Conservation (phyloP, 768 basidiomycete species). For the Lactarius tabidus region DNA sequence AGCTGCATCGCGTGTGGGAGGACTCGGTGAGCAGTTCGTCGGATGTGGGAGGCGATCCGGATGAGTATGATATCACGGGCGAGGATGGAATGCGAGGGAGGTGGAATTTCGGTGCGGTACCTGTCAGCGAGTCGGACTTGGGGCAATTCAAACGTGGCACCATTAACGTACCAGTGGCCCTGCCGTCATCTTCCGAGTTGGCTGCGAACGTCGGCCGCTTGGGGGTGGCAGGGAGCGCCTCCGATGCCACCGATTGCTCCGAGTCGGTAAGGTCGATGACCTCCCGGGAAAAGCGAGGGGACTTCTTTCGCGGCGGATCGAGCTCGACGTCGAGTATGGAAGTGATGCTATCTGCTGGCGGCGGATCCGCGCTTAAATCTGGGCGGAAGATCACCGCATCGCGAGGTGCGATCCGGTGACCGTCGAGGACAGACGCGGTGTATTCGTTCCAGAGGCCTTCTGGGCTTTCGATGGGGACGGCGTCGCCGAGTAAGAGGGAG, state of each 20-base stretch:
- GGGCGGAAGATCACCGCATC: slow-evolving; percentile 18
- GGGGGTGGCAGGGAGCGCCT: slow-evolving; percentile 49
- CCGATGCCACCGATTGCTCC: slow-evolving; percentile 39
- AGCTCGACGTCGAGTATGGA: slow-evolving; percentile 28
- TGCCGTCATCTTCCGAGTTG: slow-evolving; percentile 25
- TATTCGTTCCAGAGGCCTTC: slow-evolving; percentile 12
- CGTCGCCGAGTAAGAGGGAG: slow-evolving; percentile 16
- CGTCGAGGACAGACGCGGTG: slow-evolving; percentile 16
- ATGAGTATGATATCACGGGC: slow-evolving; percentile 39
- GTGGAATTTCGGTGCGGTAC: slow-evolving; percentile 15
- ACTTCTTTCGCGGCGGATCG: slow-evolving; percentile 19
- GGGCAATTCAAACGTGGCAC: background rate
- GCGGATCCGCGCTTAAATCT: slow-evolving; percentile 11
- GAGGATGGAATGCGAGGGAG: slow-evolving; percentile 24
- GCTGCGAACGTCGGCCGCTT: slow-evolving; percentile 36
- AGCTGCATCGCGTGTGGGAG: slow-evolving; percentile 29
- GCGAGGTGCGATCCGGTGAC: slow-evolving; percentile 15
- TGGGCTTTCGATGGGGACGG: slow-evolving; percentile 3
- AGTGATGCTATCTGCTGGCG: slow-evolving; percentile 19
- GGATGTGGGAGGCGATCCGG: slow-evolving; percentile 41
- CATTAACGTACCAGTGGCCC: slow-evolving; percentile 13
- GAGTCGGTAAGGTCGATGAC: slow-evolving; percentile 43
- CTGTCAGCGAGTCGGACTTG: slow-evolving; percentile 5
- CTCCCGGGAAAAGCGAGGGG: slow-evolving; percentile 8
- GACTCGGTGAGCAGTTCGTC: slow-evolving; percentile 31